Evolutionary conservation across 202 grass and related monocot species (phyloP).

Genomic region (Setaria italica): DNA sequence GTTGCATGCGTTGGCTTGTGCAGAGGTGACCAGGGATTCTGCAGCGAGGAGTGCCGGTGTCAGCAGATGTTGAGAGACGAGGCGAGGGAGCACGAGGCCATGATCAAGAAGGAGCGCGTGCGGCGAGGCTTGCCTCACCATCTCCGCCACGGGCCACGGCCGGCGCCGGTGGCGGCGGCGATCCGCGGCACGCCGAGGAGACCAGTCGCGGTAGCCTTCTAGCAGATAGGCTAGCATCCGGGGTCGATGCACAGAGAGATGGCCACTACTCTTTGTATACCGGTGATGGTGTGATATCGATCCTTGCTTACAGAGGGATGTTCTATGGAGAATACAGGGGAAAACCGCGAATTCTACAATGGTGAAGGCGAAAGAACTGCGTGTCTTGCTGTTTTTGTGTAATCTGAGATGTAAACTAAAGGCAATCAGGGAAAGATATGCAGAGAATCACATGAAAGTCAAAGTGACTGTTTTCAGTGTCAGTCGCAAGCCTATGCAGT

Average conservation of each 20-base stretch:
- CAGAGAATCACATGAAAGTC: neutral
- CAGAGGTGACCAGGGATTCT: constrained; percentile 76
- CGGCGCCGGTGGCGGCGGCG: neutral
- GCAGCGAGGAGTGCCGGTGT: constrained; percentile 63
- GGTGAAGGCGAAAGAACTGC: neutral
- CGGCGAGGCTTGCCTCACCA: constrained; percentile 14
- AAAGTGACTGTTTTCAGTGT: constrained; percentile 10
- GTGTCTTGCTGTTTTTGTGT: neutral
- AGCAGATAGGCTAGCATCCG: neutral
- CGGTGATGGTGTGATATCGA: neutral
- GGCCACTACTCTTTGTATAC: neutral
- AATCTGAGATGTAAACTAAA: neutral
- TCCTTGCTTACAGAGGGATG: neutral
- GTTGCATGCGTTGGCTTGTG: neutral
- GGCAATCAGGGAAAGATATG: neutral
- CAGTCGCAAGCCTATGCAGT: neutral
- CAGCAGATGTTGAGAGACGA: constrained; percentile 56
- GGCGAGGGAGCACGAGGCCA: constrained; percentile 43
- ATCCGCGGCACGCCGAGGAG: constrained; percentile 31
- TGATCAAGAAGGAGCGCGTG: constrained; percentile 15
- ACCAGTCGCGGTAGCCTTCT: constrained; percentile 39
- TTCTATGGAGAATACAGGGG: neutral
- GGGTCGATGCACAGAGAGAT: neutral
- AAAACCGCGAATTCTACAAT: neutral
- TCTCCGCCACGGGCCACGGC: constrained; percentile 13